Base-by-base conservation (phyloP, 352 stramenopile genomes). In the Phytophthora cactorum region DNA sequence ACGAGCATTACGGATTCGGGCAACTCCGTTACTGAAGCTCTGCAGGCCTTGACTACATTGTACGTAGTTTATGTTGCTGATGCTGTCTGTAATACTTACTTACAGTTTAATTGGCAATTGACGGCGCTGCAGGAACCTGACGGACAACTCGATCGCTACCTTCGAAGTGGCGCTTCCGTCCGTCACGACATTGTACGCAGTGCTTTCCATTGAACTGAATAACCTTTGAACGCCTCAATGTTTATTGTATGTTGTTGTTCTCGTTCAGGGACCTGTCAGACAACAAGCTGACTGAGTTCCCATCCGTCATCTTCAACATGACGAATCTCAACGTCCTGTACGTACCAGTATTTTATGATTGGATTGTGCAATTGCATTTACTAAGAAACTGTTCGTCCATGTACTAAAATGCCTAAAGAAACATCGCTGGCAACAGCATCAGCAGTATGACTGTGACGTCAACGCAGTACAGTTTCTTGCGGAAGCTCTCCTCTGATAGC, bases 231-330 rank as follows among this genome's bases (percentile, higher is more conserved):
- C 17, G 12, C 0, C 10, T 17, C 46, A 36, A 27, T 32, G 27
- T 0, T 5, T 62, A 12, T 14, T 43, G 31, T 25, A 12, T 32
- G 11, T 51, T 69, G 14, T 0, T 70, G n/a, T 17, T 63, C 32
- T 1, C 47, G 45, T 32, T 4, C 51, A 91, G 82, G 38, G 69
- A 86, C 51, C 47, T 93, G 45, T 77, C 73, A 4, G 34, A 71
- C 65, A 93, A 93, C 43, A 67, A 69, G 22, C 49, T 93, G 60
- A 83, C 75, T 0, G 74, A 68, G 9, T 93, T 93, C 58, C 73
- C 80, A 12, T 72, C 57, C 5, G 66, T 53, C 3, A 77, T 93
- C 8, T 93, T 91, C 70, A 85, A 86, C 58, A 90, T 91, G 81
- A 75, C 74, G 10, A 83, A 86, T 57, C 82, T 93, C 62, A 85